Evolutionary conservation across 495 filamentous ascomycete species (phyloP), one percentile per base, ranked within the genome.

Genomic region (Trichoderma parareesei): DNA sequence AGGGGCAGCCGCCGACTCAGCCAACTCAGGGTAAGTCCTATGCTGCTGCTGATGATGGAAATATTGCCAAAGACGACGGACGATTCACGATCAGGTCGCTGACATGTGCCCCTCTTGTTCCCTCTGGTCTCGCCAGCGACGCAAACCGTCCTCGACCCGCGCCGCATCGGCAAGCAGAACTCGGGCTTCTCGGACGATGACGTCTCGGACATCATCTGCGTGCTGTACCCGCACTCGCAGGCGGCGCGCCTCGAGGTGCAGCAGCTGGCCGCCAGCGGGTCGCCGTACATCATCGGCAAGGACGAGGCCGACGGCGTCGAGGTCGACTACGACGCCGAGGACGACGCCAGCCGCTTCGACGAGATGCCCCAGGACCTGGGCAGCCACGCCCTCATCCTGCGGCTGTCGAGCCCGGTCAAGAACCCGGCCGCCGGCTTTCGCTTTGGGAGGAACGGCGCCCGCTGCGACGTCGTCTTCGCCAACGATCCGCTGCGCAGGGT

Each of bases 121-220:
- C n/a, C 48, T 33, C 64, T 65, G 64, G 11, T 27, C 27, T 27
- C 27, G 27, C 27, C 81, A 82, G 84, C 87, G 55, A 97, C 94
- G 1, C 92, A 98, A 71, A 87, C 84, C 69, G 85, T 88, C 64
- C 76, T 89, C 64, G 93, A 96, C 73, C 90, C 91, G 48, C 84
- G 91, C 57, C 85, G 91, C 20, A 73, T 87, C 64, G 91, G 91
- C 16, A 78, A 87, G 67, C 86, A 89, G 69, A 87, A 85, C 67
- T 93, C 92, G 27, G 90, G 88, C 37, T 82, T 94, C 13, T 87
- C 82, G 60, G 89, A 91, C 49, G 78, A 91, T 66, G 93, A 97
- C 69, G 81, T 92, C 38, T 80, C 90, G 38, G 93, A 97, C 69
- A 90, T 97, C 66, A 84, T 97, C 61, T 95, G 91, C 75, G 88